These are phyloP conservation scores for Venturia carpophila DNA, from an alignment of 2,329 filamentous ascomycete genomes.

Conservation along the genomic window DNA sequence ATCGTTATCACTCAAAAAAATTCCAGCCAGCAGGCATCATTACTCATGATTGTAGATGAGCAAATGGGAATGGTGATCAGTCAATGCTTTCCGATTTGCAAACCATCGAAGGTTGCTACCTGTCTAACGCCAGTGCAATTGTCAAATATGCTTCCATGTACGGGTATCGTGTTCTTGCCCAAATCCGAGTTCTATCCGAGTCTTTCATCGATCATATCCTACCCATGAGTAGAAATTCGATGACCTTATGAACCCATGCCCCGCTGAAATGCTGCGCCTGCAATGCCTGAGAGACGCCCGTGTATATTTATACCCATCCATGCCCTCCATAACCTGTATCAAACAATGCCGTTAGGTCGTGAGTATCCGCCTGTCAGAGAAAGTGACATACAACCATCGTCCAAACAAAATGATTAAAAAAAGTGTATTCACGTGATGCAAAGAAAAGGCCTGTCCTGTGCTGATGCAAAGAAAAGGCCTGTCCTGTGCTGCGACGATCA, in stretches of 20 bases:
- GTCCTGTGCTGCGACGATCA: not conserved
- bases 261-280: not conserved
- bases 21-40: no score
- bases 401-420: not conserved
- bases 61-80: not conserved
- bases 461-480: not conserved
- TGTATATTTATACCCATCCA: not conserved
- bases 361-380: not conserved
- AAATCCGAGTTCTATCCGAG: constrained; percentile 3
- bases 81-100: not conserved
- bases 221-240: not conserved
- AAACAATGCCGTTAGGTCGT: not conserved
- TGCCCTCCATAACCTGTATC: not conserved
- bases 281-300: not conserved
- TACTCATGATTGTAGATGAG: no score
- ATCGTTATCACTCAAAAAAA: no score
- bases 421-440: constrained; percentile 1
- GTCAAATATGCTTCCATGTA: not conserved
- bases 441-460: not conserved
- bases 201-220: not conserved
- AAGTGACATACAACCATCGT: not conserved
- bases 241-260: not conserved
- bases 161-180: not conserved
- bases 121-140: not conserved
- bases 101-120: not conserved